Percentiles rank a stretch among this genome's conserved stretches.
Conservation (phyloP, 169 alveolate species). For the Eimeria praecox region DNA sequence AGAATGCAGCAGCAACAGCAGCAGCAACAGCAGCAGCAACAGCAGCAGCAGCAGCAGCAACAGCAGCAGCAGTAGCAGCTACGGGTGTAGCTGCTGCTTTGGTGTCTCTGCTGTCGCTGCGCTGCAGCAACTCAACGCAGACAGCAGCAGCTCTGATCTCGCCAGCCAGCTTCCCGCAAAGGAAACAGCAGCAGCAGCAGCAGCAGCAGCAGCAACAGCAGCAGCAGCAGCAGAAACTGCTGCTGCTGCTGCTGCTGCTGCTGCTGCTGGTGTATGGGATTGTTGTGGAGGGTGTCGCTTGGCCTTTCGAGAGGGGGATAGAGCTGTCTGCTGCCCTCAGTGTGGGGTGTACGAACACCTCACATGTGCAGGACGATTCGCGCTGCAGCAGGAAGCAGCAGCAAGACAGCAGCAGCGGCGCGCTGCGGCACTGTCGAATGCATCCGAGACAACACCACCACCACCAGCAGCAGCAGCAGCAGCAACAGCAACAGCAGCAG, state of each 20-base stretch:
- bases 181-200: not conserved
- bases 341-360: conserved; percentile 60
- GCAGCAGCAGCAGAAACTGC: not conserved
- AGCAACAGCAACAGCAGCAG: not conserved
- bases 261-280: not conserved
- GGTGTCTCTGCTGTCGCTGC: not conserved
- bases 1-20: conserved; percentile 22
- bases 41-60: not conserved
- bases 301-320: not conserved
- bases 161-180: not conserved
- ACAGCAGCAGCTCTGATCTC: not conserved
- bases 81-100: conserved; percentile 53
- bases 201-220: not conserved
- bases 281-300: not conserved
- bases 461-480: not conserved
- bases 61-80: not conserved
- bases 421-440: not conserved
- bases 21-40: not conserved
- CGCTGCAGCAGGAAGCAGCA: conserved; percentile 63
- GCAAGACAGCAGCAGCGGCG: conserved; percentile 59
- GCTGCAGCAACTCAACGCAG: not conserved
- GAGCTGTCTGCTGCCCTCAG: conserved; percentile 48
- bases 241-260: conserved; percentile 22
- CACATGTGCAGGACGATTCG: conserved; percentile 54
- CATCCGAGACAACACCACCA: not conserved